Evolutionary conservation across 1,284 basidiomycete genomes (phyloP), one percentile per base, ranked within the genome.

Genomic region (Pterulicium gracile): DNA sequence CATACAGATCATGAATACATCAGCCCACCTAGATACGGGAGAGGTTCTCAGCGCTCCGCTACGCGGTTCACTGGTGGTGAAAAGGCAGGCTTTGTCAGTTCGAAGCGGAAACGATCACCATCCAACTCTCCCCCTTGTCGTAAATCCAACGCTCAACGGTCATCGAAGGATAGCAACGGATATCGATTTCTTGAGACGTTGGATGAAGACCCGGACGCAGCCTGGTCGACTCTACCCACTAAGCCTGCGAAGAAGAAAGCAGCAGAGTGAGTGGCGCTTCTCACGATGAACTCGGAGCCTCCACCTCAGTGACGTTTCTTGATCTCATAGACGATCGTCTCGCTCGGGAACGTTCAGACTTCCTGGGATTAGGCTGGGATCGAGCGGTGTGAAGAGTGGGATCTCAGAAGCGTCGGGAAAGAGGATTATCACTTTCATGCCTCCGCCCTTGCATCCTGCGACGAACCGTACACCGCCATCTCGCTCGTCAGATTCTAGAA

Each of bases 311-410:
- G n/a, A 32, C n/a, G 10, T n/a, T n/a, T n/a, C n/a, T n/a, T 32
- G 27, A 7, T 32, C 7, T n/a, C 27, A 10, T 32, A 32, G 27
- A 32, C 7, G n/a, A 32, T 17, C 36, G n/a, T 39, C 36, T 10
- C 36, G 36, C 36, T 39, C 36, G 15, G 36, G 36, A 4, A 18
- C 36, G n/a, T 39, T 39, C 36, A 39, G 15, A 18, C 36, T 39
- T 39, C 36, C 36, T 7, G 36, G 36, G 5, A 5, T 39, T 5
- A 18, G 36, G 7, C 15, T 39, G 36, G 27, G 27, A 7, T 32
- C 27, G 27, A 17, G 19, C n/a, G 36, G 15, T 17, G 15, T 18
- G n/a, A 39, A 15, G 5, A 7, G n/a, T 39, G 36, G 36, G 5
- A 39, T 39, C n/a, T 18, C 36, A 7, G 36, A 13, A 39, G 36